Conservation (phyloP, 331 rosid genomes). For the Dryas integrifolia region DNA sequence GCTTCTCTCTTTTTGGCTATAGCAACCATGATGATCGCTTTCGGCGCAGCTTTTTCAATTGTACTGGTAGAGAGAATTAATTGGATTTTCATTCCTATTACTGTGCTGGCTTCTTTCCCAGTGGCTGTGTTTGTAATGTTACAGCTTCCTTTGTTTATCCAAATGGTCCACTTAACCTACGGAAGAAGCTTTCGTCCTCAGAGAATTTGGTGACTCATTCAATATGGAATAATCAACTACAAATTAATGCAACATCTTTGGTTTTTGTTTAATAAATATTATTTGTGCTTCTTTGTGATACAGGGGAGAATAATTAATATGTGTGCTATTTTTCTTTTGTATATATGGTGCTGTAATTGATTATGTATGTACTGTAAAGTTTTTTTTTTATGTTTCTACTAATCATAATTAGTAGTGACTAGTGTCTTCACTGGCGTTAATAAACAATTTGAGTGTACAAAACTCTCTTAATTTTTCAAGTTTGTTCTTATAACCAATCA, state of each 20-base stretch:
- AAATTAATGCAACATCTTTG: no score
- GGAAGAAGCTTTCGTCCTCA: conserved; percentile 23
- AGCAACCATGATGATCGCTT: conserved; percentile 10
- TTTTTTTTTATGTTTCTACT: not conserved
- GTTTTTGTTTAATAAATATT: no score
- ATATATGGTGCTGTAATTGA: no score
- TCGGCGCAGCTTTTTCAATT: conserved; percentile 7
- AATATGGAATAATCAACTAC: not conserved
- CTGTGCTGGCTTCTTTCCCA: conserved; percentile 40
- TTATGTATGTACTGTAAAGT: not conserved
- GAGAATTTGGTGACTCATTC: conserved; percentile 23
- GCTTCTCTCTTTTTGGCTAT: conserved; percentile 32
- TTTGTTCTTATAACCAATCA: no score
- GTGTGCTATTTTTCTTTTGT: no score
- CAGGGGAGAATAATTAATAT: no score
- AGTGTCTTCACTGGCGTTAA: no score
- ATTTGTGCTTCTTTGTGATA: no score
- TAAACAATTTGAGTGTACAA: no score
- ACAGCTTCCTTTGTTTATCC: conserved; percentile 44
- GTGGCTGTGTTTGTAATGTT: conserved; percentile 31
- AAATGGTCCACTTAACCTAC: conserved; percentile 46
- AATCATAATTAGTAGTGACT: no score
- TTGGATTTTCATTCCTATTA: conserved; percentile 43
- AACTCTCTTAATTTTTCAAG: no score
- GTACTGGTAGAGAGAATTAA: conserved; percentile 29